Conservation (phyloP, 2,329 filamentous ascomycete genomes). For the Dothistroma pini region DNA sequence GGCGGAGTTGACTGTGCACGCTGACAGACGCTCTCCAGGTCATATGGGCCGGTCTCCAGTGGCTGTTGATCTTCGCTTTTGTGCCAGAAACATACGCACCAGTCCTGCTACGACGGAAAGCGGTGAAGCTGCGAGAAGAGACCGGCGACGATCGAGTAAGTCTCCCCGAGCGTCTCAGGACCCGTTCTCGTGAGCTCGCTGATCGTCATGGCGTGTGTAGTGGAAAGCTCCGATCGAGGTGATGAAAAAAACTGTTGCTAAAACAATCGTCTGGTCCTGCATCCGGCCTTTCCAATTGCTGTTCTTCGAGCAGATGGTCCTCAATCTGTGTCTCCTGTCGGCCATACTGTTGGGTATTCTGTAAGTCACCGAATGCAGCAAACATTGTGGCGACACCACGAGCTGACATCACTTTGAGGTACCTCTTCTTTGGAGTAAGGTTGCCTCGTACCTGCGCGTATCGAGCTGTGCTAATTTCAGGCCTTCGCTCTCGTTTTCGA, state of each 20-base stretch:
- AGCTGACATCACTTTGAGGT: slow-evolving; percentile 3
- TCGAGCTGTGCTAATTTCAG: slow-evolving; percentile 18
- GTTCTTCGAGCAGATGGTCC: slow-evolving; percentile 65
- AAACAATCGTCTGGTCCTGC: slow-evolving; percentile 50
- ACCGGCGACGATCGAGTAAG: slow-evolving; percentile 60
- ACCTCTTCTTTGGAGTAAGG: slow-evolving; percentile 73
- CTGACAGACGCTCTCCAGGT: slow-evolving; percentile 39
- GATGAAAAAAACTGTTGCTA: slow-evolving; percentile 61
- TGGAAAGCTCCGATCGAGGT: slow-evolving; percentile 78
- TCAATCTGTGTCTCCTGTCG: slow-evolving; percentile 76
- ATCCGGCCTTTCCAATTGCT: slow-evolving; percentile 73
- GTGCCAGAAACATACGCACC: slow-evolving; percentile 68
- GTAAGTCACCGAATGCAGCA: slow-evolving; percentile 36
- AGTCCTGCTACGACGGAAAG: slow-evolving; percentile 69
- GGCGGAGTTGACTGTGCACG: neutral
- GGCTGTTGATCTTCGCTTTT: slow-evolving; percentile 62
- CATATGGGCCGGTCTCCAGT: slow-evolving; percentile 70
- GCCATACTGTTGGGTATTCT: slow-evolving; percentile 82
- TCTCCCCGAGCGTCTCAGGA: neutral
- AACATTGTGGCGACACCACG: neutral
- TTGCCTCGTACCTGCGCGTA: neutral
- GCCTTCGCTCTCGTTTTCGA: slow-evolving; percentile 79
- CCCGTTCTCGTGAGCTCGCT: neutral
- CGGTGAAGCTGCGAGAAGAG: slow-evolving; percentile 62
- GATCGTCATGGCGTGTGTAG: slow-evolving; percentile 29